Evolutionary conservation across 192 early-diverging fungal species (phyloP).

Genomic region (Diversispora epigaea): DNA sequence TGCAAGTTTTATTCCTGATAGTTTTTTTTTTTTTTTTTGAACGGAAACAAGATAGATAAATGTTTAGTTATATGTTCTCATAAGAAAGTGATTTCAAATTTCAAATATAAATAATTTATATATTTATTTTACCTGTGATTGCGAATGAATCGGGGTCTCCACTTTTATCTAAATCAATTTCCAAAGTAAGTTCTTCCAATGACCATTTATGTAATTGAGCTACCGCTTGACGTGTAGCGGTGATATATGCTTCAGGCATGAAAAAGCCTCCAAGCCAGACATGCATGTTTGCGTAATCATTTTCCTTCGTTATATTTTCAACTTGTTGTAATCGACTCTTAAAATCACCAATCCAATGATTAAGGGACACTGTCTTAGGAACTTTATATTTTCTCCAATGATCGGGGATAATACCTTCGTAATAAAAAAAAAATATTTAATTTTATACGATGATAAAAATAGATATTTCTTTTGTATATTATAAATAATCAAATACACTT

Average conservation of each 20-base stretch:
- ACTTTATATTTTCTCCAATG: constrained; percentile 73
- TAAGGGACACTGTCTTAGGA: constrained; percentile 55
- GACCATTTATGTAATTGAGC: constrained; percentile 76
- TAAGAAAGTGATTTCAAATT: constrained; percentile 31
- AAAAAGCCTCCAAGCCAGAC: constrained; percentile 89
- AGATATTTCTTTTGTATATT: not conserved
- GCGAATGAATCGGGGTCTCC: constrained; percentile 27
- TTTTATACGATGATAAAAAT: not conserved
- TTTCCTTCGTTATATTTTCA: constrained; percentile 46
- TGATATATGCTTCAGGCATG: constrained; percentile 88
- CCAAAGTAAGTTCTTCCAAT: constrained; percentile 75
- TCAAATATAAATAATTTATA: constrained; percentile 27
- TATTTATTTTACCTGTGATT: constrained; percentile 10
- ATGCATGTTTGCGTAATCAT: constrained; percentile 35
- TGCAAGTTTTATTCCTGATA: not conserved
- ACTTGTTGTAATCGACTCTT: constrained; percentile 67
- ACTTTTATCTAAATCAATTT: constrained; percentile 39
- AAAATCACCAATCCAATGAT: constrained; percentile 75
- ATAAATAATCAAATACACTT: not conserved
- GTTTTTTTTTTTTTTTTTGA: too few relatives aligned
- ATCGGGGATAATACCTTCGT: constrained; percentile 52
- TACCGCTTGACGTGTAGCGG: constrained; percentile 82
- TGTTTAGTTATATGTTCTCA: constrained; percentile 10
- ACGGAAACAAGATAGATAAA: not conserved
- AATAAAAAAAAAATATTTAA: constrained; percentile 7